Conservation (phyloP, 2,329 filamentous ascomycete genomes). For the Pseudonectria buxi region DNA sequence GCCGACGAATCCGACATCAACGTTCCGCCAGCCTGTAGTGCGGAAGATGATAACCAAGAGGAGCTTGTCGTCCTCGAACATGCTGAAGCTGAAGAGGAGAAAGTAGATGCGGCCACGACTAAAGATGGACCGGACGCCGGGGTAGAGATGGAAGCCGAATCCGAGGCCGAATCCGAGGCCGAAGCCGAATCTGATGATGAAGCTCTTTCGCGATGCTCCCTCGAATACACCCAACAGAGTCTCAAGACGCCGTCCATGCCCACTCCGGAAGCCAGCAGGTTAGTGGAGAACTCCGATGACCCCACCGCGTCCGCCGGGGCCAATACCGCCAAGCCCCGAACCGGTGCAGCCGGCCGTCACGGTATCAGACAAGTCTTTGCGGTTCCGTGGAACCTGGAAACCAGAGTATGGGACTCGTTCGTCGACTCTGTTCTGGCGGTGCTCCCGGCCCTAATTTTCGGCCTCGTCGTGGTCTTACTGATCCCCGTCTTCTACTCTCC, state of each 20-base stretch:
- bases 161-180: constrained; percentile 18
- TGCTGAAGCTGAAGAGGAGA: constrained; percentile 10
- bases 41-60: constrained; percentile 10
- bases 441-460: constrained; percentile 20
- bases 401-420: constrained; percentile 10
- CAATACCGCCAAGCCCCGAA: constrained; percentile 4
- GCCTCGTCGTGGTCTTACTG: constrained; percentile 15
- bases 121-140: too few species aligned
- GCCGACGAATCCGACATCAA: constrained; percentile 25
- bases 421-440: constrained; percentile 11
- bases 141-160: not conserved
- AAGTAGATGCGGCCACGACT: not conserved
- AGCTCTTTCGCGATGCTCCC: constrained; percentile 32
- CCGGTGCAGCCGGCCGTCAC: constrained; percentile 6
- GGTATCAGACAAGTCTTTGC: constrained; percentile 9
- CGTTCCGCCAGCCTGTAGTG: constrained; percentile 4
- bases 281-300: constrained; percentile 15
- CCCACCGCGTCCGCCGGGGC: constrained; percentile 4
- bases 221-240: constrained; percentile 44
- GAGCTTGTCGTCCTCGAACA: constrained; percentile 2
- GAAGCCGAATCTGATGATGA: constrained; percentile 36
- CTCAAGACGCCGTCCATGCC: constrained; percentile 37
- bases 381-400: constrained; percentile 9
- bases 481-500: constrained; percentile 24
- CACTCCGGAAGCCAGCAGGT: constrained; percentile 28